These are phyloP conservation scores for Russula sp. DNA, from an alignment of 768 basidiomycete species.

Conservation along the genomic window DNA sequence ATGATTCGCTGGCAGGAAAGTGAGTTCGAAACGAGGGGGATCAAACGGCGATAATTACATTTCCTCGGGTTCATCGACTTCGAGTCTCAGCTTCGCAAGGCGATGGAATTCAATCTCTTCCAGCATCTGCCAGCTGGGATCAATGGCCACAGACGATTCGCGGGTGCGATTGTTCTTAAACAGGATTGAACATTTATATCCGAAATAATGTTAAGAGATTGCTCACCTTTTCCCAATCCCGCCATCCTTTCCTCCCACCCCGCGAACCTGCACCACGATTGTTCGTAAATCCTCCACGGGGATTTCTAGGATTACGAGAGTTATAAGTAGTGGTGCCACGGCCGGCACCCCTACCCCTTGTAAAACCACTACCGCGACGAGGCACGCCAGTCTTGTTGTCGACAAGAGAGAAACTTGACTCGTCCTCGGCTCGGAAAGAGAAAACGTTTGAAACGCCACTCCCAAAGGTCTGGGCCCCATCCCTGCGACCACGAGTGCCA, in stretches of 20 bases:
- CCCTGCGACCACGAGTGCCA: slow-evolving; percentile 57
- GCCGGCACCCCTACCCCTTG: slow-evolving; percentile 47
- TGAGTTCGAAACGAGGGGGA: slow-evolving; percentile 7
- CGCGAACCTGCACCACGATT: slow-evolving; percentile 50
- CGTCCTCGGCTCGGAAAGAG: slow-evolving; percentile 97
- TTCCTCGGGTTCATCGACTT: slow-evolving; percentile 88
- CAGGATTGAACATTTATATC: slow-evolving; percentile 16
- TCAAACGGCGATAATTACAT: slow-evolving; percentile 54
- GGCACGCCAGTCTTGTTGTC: slow-evolving; percentile 77
- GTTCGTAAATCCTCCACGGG: slow-evolving; percentile 40
- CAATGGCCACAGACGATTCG: slow-evolving; percentile 92
- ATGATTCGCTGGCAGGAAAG: slow-evolving; percentile 56
- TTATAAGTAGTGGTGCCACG: slow-evolving; percentile 43
- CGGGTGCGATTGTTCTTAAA: slow-evolving; percentile 72
- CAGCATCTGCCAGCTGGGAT: slow-evolving; percentile 88
- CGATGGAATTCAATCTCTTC: slow-evolving; percentile 98
- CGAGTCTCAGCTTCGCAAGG: slow-evolving; percentile 85
- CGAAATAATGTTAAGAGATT: background rate
- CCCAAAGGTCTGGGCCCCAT: slow-evolving; percentile 82
- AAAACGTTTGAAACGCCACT: slow-evolving; percentile 89
- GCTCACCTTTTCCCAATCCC: slow-evolving; percentile 90
- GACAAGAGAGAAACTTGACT: slow-evolving; percentile 93
- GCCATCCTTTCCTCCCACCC: slow-evolving; percentile 74
- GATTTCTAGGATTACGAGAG: slow-evolving; percentile 44
- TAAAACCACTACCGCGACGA: slow-evolving; percentile 65